Evolutionary conservation across 1,284 basidiomycete genomes (phyloP), one percentile per base, ranked within the genome.

Genomic region (Cryptococcus jaspeensis): DNA sequence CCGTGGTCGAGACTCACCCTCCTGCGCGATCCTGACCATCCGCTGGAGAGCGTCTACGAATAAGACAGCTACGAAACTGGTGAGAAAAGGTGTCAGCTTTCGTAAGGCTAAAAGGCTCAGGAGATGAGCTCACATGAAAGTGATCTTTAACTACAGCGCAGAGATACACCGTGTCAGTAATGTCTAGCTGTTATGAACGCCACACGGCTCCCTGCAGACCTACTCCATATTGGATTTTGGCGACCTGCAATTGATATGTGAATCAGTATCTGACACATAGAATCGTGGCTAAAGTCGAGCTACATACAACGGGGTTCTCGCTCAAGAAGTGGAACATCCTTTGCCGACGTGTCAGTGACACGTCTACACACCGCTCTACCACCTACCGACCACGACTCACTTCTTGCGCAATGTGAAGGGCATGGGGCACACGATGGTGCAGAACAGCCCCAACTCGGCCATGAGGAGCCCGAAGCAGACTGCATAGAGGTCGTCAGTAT

Each of bases 41-140:
- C 93, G 84, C 78, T 97, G 93, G 42, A 95, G 81, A 25, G 94
- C 92, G 66, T 97, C 93, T 43, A 80, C 73, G 64, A 81, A 81
- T 18, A 79, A 62, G 2, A 97, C 85, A 1, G 81, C 89, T 0
- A 96, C 87, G 70, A 95, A 96, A 62, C 91, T 93, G 66, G 18
- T 53, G 8, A 15, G 5, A 54, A 9, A 38, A 13, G 40, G 35
- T 13, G 28, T 37, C 15, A 36, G 20, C 40, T 48, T 8, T 22
- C 16, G 32, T 47, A 18, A 16, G 41, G 20, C 13, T 44, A 22
- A 40, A 41, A 8, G 20, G 36, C n/a, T 13, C 20, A 25, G 20
- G 32, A 4, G 6, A 11, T n/a, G 9, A 25, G 50, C 87, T 52
- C 61, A 92, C 89, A 97, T 95, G 82, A 96, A 96, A 6, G 90